Evolutionary conservation across 192 early-diverging fungal species (phyloP).

Genomic region (Diversispora epigaea): DNA sequence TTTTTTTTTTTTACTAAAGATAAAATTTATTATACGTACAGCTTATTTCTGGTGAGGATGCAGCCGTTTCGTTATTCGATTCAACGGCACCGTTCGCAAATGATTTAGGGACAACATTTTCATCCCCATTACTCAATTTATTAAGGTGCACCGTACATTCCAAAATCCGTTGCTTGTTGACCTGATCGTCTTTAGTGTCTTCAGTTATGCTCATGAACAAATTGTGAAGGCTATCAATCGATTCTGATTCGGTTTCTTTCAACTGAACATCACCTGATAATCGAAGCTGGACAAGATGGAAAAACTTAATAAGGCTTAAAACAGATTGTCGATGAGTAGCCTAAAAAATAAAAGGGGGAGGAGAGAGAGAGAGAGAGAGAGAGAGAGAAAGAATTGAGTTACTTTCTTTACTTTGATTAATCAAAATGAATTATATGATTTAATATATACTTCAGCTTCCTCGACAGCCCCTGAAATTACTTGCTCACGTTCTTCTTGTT

Average conservation of each 20-base stretch:
- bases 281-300: slow-evolving; percentile 15
- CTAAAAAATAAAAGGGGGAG: no score
- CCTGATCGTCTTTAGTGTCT: slow-evolving; percentile 1
- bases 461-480: slow-evolving; percentile 19
- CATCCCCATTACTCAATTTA: slow-evolving; percentile 20
- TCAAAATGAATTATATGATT: neutral
- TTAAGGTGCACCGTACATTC: neutral
- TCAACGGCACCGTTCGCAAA: neutral
- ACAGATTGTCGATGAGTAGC: neutral
- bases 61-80: neutral
- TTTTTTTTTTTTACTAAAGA: neutral
- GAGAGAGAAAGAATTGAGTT: neutral
- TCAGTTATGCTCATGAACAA: neutral
- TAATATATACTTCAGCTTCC: slow-evolving; percentile 9
- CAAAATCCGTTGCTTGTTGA: neutral
- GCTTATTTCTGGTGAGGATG: neutral
- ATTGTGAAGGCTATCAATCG: slow-evolving; percentile 1
- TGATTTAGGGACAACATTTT: neutral
- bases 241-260: slow-evolving; percentile 3
- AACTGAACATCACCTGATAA: neutral
- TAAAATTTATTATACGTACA: neutral
- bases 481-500: slow-evolving; percentile 16
- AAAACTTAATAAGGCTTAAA: slow-evolving; percentile 16
- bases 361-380: neutral
- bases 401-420: neutral